These are phyloP conservation scores for Candida peoriensis DNA, from an alignment of 805 yeast species.

Conservation along the genomic window DNA sequence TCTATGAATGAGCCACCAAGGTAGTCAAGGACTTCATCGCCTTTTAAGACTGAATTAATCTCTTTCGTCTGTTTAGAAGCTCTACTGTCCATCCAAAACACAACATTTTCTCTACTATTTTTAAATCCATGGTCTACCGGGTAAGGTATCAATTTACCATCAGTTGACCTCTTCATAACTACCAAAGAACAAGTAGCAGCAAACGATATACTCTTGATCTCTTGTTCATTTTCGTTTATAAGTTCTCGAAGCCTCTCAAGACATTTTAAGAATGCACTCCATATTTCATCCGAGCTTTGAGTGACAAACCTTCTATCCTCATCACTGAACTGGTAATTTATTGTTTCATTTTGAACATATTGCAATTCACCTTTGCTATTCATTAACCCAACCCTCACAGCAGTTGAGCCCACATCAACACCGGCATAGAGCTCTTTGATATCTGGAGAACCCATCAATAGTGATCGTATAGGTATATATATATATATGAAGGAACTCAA, in stretches of 20 bases:
- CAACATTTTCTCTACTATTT: constrained; percentile 32
- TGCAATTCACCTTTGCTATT: constrained; percentile 17
- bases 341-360: constrained; percentile 11
- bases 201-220: constrained; percentile 30
- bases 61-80: constrained; percentile 31
- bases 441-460: background rate
- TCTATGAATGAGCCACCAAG: constrained; percentile 45
- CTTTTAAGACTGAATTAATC: constrained; percentile 12
- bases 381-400: constrained; percentile 37
- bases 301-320: constrained; percentile 26
- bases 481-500: no score
- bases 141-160: constrained; percentile 23
- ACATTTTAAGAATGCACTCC: constrained; percentile 26
- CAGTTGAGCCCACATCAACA: constrained; percentile 47
- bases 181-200: constrained; percentile 62
- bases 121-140: constrained; percentile 27
- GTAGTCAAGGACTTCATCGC: constrained; percentile 17
- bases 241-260: constrained; percentile 9
- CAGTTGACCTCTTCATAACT: constrained; percentile 27
- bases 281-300: constrained; percentile 38
- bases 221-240: background rate
- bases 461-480: no score
- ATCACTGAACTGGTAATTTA: constrained; percentile 20
- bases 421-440: constrained; percentile 25
- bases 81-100: constrained; percentile 59